Percentiles rank a stretch among this genome's conserved stretches.
phyloP scores from a whole-genome alignment of 164 flowering plant genomes.

The Warburgia ugandensis region DNA sequence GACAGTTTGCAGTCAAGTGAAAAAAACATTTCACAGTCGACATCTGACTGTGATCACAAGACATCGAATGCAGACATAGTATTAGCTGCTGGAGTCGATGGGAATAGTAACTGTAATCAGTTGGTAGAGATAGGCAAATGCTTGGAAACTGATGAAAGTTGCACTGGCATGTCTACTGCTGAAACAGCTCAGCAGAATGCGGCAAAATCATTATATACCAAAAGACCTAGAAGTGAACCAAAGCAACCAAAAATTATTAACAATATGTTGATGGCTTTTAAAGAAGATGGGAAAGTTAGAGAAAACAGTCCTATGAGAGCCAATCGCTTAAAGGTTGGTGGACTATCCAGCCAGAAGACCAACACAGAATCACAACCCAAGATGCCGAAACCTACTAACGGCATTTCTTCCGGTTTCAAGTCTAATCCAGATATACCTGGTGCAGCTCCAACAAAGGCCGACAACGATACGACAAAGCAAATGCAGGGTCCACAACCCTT shows the following conservation, averaged over 20 bases:
- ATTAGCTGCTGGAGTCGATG: slow-evolving; percentile 35
- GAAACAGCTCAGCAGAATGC: slow-evolving; percentile 32
- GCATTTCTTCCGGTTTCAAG: slow-evolving; percentile 33
- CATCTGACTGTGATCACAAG: slow-evolving; percentile 35
- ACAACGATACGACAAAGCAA: slow-evolving; percentile 42
- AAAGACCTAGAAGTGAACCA: slow-evolving; percentile 29
- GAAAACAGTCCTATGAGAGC: slow-evolving; percentile 83
- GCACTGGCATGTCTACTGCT: slow-evolving; percentile 10
- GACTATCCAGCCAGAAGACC: slow-evolving; percentile 33
- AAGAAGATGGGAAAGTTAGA: slow-evolving; percentile 69
- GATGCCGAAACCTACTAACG: slow-evolving; percentile 37
- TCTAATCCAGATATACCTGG: slow-evolving; percentile 36
- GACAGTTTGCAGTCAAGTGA: slow-evolving; percentile 66
- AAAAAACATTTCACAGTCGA: slow-evolving; percentile 26
- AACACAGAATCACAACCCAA: slow-evolving; percentile 48
- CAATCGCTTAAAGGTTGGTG: slow-evolving; percentile 38
- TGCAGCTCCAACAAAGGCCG: slow-evolving; percentile 29
- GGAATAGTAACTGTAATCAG: slow-evolving; percentile 17
- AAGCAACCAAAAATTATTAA: slow-evolving; percentile 69
- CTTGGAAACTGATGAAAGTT: slow-evolving; percentile 29
- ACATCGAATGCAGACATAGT: slow-evolving; percentile 39
- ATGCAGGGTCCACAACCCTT: slow-evolving; percentile 32
- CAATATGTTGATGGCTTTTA: slow-evolving; percentile 64
- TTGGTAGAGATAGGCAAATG: slow-evolving; percentile 12
- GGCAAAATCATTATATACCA: slow-evolving; percentile 24